These are phyloP conservation scores for Xylaria sp. DNA, from an alignment of 2,329 filamentous ascomycete species.

Conservation along the genomic window DNA sequence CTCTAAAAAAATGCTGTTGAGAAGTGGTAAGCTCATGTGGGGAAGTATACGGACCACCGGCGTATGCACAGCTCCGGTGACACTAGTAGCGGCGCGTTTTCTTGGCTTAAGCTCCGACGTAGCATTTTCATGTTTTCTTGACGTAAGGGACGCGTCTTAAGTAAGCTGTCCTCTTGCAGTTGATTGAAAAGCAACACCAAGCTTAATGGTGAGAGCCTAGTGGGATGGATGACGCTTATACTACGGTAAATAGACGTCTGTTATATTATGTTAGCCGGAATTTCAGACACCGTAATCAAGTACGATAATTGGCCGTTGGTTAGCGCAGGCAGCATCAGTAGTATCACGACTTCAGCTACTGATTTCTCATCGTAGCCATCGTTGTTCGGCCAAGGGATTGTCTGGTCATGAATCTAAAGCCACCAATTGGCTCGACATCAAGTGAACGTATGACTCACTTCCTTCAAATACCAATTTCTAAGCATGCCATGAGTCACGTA, in stretches of 20 bases:
- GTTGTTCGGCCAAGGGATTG: not conserved
- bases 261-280: not conserved
- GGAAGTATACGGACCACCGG: not conserved
- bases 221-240: no score
- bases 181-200: no score
- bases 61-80: not conserved
- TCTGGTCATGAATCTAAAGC: not conserved
- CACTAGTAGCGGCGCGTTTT: not conserved
- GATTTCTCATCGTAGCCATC: not conserved
- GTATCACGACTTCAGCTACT: not conserved
- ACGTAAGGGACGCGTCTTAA: not conserved
- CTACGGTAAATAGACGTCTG: no score
- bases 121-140: not conserved
- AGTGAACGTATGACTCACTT: not conserved
- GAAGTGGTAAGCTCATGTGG: not conserved
- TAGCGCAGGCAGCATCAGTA: not conserved
- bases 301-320: not conserved
- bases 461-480: not conserved
- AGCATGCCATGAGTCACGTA: not conserved
- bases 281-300: not conserved
- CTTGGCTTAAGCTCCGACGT: not conserved
- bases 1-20: not conserved
- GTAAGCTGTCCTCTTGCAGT: not conserved
- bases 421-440: not conserved
- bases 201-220: no score